A percentile compares a stretch with the other conserved stretches of the same genome.
phyloP scores from a whole-genome alignment of 768 basidiomycete genomes.

The Leccinum ochraceum region DNA sequence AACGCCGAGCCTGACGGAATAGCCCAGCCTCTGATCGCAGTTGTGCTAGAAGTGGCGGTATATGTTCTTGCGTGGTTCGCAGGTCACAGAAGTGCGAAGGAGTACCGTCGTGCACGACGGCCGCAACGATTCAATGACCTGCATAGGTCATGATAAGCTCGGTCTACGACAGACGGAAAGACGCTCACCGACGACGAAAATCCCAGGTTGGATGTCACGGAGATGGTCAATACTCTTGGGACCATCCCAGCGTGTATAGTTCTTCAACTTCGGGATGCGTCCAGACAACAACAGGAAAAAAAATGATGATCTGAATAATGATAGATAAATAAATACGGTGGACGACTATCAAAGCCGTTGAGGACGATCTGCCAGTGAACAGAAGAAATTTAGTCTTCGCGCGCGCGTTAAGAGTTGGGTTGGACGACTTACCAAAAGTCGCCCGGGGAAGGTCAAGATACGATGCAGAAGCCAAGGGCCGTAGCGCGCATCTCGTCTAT shows the following conservation, averaged over 20 bases:
- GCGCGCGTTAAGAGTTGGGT: background rate
- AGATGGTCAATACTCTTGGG: background rate
- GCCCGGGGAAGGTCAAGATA: background rate
- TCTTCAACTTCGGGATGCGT: background rate
- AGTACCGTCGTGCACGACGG: constrained; percentile 80
- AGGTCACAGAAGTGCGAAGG: constrained; percentile 64
- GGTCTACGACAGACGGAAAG: background rate
- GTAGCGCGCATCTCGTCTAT: background rate
- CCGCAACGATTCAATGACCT: constrained; percentile 88
- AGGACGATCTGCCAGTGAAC: constrained; percentile 3
- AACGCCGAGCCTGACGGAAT: background rate
- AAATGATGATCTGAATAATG: constrained; percentile 15
- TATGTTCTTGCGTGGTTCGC: constrained; percentile 66
- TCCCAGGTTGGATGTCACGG: constrained; percentile 3
- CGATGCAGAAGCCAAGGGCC: background rate
- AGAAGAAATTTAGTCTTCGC: constrained; percentile 1
- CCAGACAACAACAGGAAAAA: background rate
- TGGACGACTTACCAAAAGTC: background rate
- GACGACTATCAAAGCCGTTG: constrained; percentile 10
- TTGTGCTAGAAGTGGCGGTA: constrained; percentile 28
- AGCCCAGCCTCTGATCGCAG: background rate
- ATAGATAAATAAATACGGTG: constrained; percentile 7
- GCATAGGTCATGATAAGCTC: background rate
- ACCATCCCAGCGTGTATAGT: background rate
- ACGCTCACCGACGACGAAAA: constrained; percentile 27